Evolutionary conservation across 257 asterid species (phyloP).

Genomic region (Nicotiana noctiflora): DNA sequence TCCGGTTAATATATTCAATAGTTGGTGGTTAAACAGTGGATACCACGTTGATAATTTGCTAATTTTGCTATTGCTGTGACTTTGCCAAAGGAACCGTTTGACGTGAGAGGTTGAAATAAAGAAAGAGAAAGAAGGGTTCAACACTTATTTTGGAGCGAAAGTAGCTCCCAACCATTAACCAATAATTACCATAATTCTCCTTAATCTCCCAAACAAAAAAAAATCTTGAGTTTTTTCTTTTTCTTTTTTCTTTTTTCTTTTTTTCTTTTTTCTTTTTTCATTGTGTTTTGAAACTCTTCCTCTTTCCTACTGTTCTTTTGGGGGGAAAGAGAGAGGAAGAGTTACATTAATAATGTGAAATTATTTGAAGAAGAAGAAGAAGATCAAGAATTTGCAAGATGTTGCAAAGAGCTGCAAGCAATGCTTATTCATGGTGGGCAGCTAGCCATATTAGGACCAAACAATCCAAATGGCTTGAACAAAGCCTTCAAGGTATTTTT

Average conservation of each 20-base stretch:
- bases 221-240: constrained; percentile 7
- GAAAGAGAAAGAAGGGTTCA: neutral
- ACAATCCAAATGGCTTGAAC: constrained; percentile 44
- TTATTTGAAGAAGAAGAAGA: neutral
- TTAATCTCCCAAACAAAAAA: neutral
- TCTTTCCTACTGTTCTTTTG: neutral
- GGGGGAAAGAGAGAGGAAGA: neutral
- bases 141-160: constrained; percentile 5
- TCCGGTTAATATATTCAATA: no score
- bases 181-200: neutral
- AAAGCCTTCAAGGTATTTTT: constrained; percentile 32
- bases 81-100: neutral
- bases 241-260: no score
- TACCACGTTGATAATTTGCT: no score
- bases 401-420: constrained; percentile 43
- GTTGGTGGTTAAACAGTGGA: neutral
- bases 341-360: neutral
- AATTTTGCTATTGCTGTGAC: neutral
- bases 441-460: constrained; percentile 44
- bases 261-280: neutral
- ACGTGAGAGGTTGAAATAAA: neutral
- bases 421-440: constrained; percentile 49
- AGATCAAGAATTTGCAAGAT: neutral
- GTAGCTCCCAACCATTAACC: constrained; percentile 8
- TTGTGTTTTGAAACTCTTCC: constrained; percentile 12